Percentiles rank a stretch among this genome's conserved stretches.
These are phyloP conservation scores for Rosa lucieae DNA, from an alignment of 306 rosid species.

Conservation along the genomic window DNA sequence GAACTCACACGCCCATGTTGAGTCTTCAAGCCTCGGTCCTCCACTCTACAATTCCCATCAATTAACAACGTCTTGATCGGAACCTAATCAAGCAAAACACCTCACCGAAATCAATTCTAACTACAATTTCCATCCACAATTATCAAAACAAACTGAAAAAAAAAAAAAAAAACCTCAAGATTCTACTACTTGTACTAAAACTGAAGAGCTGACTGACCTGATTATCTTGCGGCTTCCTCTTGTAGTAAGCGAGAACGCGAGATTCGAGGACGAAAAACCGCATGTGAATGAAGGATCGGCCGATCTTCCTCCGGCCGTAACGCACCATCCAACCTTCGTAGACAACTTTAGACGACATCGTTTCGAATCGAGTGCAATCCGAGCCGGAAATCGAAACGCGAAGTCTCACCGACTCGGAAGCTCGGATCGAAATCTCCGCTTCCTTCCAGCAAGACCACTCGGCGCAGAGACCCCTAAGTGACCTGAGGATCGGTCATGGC, in stretches of 20 bases:
- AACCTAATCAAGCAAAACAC: conserved; percentile 50
- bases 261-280: conserved; percentile 96
- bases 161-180: background rate
- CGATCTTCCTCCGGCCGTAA: conserved; percentile 91
- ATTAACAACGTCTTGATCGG: conserved; percentile 86
- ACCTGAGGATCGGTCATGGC: conserved; percentile 50
- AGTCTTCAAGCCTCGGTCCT: conserved; percentile 98
- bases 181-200: background rate
- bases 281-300: conserved; percentile 97
- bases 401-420: conserved; percentile 48
- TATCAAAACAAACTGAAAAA: background rate
- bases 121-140: background rate
- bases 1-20: conserved; percentile 96
- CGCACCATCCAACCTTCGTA: conserved; percentile 99
- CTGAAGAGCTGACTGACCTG: conserved; percentile 44
- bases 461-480: conserved; percentile 32
- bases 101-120: conserved; percentile 10
- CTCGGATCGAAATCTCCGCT: conserved; percentile 57
- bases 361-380: background rate
- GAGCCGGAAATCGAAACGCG: conserved; percentile 10
- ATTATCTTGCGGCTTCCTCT: conserved; percentile 92
- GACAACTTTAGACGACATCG: conserved; percentile 89
- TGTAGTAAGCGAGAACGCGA: conserved; percentile 87
- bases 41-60: conserved; percentile 99
- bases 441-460: conserved; percentile 56